These are phyloP conservation scores for Boletus reticulatus DNA, from an alignment of 768 basidiomycete genomes.

Conservation along the genomic window DNA sequence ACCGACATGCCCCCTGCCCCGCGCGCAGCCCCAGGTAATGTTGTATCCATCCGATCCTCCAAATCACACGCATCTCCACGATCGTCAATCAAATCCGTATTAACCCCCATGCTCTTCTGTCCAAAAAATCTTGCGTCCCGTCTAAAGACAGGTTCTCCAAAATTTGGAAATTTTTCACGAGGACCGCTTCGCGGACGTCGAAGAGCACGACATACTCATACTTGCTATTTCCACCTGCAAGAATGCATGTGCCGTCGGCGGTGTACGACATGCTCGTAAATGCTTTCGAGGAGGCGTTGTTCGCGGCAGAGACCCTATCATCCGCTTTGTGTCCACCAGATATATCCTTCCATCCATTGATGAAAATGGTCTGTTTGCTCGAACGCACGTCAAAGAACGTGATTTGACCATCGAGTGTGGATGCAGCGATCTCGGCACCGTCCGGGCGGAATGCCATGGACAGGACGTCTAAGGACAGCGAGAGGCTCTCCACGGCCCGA, in stretches of 20 bases:
- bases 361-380: constrained; percentile 82
- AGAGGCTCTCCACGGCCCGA: constrained; percentile 82
- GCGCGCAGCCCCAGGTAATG: constrained; percentile 79
- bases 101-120: constrained; percentile 91
- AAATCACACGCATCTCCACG: constrained; percentile 86
- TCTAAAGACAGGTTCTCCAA: constrained; percentile 94
- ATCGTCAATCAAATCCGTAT: constrained; percentile 78
- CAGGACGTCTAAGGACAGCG: constrained; percentile 79
- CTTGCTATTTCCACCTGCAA: constrained; percentile 96
- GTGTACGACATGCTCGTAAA: constrained; percentile 94
- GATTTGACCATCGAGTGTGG: constrained; percentile 93
- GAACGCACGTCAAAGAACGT: constrained; percentile 84
- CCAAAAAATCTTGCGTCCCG: constrained; percentile 94
- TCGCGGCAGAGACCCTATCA: constrained; percentile 87
- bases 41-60: constrained; percentile 83
- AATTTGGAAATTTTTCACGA: constrained; percentile 96
- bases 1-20: constrained; percentile 85
- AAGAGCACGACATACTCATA: constrained; percentile 96
- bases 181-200: constrained; percentile 87
- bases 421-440: constrained; percentile 85
- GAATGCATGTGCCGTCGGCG: constrained; percentile 86
- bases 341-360: constrained; percentile 92
- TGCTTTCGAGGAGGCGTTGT: constrained; percentile 84
- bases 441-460: constrained; percentile 93
- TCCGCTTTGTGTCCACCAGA: constrained; percentile 90